Evolutionary conservation across 176 grass and related monocot species (phyloP).

Genomic region (Carex pumila): DNA sequence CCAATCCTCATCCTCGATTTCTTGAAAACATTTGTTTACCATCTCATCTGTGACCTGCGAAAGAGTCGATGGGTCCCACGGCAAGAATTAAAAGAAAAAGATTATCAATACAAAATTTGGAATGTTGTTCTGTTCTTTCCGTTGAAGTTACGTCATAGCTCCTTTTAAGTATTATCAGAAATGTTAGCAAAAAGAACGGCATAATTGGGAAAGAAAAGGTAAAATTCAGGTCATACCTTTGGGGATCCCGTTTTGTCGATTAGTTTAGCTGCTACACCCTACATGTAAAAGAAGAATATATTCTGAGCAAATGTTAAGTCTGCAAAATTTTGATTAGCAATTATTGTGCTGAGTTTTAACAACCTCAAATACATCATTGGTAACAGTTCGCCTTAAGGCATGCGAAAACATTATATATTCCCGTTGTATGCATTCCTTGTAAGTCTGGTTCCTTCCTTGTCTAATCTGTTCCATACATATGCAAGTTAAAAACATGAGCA

Average conservation of each 20-base stretch:
- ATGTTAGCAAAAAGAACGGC: background rate
- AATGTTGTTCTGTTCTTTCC: background rate
- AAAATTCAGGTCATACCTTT: background rate
- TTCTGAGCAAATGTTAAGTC: background rate
- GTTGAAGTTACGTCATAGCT: background rate
- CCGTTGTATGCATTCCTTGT: background rate
- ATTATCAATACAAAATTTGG: background rate
- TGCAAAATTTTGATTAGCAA: background rate
- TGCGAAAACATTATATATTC: background rate
- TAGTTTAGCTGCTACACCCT: background rate
- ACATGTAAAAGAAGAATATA: background rate
- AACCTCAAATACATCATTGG: background rate
- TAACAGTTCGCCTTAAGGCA: background rate
- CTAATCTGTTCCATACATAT: background rate
- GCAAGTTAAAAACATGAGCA: background rate
- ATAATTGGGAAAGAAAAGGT: background rate
- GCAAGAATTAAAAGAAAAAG: background rate
- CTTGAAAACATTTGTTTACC: background rate
- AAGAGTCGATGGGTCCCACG: background rate
- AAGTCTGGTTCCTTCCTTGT: background rate
- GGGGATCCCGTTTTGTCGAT: background rate
- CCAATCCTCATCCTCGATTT: background rate
- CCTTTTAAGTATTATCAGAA: background rate
- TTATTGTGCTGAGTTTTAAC: background rate
- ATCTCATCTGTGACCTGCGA: background rate